Base-by-base conservation (phyloP, 306 rosid species). In the Vigna reflexopilosa region DNA sequence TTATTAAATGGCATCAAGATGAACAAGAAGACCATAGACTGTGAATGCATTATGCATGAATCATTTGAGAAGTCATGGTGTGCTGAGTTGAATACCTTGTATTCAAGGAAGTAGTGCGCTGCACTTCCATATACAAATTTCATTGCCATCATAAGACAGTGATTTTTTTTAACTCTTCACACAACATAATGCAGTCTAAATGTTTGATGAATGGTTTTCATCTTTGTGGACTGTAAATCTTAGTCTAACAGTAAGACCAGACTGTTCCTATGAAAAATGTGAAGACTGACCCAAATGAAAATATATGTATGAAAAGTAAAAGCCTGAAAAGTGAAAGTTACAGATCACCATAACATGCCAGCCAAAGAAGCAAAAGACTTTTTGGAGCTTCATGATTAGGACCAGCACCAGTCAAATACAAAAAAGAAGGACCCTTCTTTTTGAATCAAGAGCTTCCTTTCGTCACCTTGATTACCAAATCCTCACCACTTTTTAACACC, bases 291-390 rank as follows among this genome's bases (percentile, higher is more conserved):
- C 14, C 28, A 26, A 26, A 26, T 26, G 28, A 26, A 26, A 26
- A 26, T 26, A 26, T 26, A 26, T 26, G 34, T 16, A 77, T 24
- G 34, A 34, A 79, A 58, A 69, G 59, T 17, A 79, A 70, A 58
- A 61, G 71, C 17, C 38, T 48, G 2, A 20, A 82, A 76, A 82
- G 78, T 82, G 85, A 77, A 77, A 62, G 48, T 6, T 54, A 77
- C 82, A 71, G 64, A 55, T 82, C 75, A 77, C 85, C 79, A 77
- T 71, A 77, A 2, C 55, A 71, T 52, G 79, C 82, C 65, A 20
- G 45, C 82, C 81, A n/a, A 64, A 77, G 71, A 82, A 82, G 72
- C 75, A 77, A 55, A 70, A 65, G 79, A 65, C 75, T 22, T 81
- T 76, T 65, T 71, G 77, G 75, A 77, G 61, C 57, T 62, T 70